Evolutionary conservation across 257 asterid genomes (phyloP), one percentile per base, ranked within the genome.

Genomic region (Craterostigma plantagineum): DNA sequence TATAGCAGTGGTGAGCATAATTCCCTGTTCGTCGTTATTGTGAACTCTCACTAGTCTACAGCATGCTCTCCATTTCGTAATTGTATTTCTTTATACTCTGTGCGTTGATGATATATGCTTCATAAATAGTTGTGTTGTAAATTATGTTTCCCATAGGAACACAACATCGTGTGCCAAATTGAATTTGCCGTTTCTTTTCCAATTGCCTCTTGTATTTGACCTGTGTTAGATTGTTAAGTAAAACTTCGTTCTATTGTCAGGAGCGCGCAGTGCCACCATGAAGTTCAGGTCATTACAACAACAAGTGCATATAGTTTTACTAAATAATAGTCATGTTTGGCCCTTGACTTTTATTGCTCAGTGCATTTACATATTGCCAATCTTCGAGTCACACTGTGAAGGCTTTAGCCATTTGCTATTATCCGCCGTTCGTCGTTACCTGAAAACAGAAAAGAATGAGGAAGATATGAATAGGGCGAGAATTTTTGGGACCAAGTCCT

Each of bases 391-490:
- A 18, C 46, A 66, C 53, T 35, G 65, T 54, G 86, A 76, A 11
- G 95, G 95, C 46, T 65, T 76, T 65, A 62, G 81, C 78, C 93
- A 90, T 66, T 73, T 90, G 70, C 59, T 90, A 48, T 58, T 75
- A 60, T 73, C 93, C 7, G 68, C 91, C 40, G 78, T 79, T 51
- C 63, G 61, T 42, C 95, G 74, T 46, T 74, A 62, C 55, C 55
- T 66, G 57, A 75, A 58, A 66, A 23, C 16, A 17, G 70, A 67
- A 53, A 51, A 60, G 40, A 54, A 58, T 47, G 61, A 34, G 45
- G 68, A 72, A 60, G 91, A 73, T 56, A 36, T 51, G 6, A 45
- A 34, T 34, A 60, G 65, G 52, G 93, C 92, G 34, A 77, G 71
- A 64, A 11, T 35, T 34, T 46, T 55, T 17, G 79, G 79, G 45